Evolutionary conservation across 2,329 filamentous ascomycete genomes (phyloP), one percentile per base, ranked within the genome.

Genomic region (Westerdykella aurantiaca): DNA sequence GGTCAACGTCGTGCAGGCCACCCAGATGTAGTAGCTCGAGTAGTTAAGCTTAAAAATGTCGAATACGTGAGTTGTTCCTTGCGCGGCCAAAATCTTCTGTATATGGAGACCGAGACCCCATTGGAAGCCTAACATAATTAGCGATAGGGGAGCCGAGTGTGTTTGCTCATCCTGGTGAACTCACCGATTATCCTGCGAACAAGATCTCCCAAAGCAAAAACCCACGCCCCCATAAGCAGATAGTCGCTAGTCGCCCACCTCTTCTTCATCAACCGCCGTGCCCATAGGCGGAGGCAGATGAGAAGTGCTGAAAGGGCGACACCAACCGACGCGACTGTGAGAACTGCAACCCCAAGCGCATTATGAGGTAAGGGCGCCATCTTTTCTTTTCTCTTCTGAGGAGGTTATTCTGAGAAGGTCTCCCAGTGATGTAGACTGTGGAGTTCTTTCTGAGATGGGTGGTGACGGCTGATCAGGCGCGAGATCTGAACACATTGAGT

Each of bases 271-370:
- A 42, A 21, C 10, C 29, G 18, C 7, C 33, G 17, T 23, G 40
- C 31, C 40, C 33, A 42, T 23, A 42, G 13, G 13, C 40, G 31
- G 4, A 42, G 21, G 21, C 9, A 3, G 33, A 42, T 42, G 34
- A 37, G 37, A 21, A 38, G 13, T 12, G 25, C 33, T 29, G 35
- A 18, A 13, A 37, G 13, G 10, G 34, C 5, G 13, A 34, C 18
- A 17, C 13, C 14, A 22, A 22, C 39, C 9, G 25, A 29, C 2
- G 25, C 25, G 5, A 21, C 14, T 3, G 34, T 10, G 13, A 35
- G 34, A 35, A 35, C 34, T 21, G 34, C 34, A 13, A 35, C 9
- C 7, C 34, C 34, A 35, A 35, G 34, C 4, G 34, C 7, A 14
- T 35, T 35, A 11, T 35, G 17, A 21, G 34, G 34, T 16, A 35